Evolutionary conservation across 2,329 filamentous ascomycete genomes (phyloP).

Genomic region (Fusarium sp.): DNA sequence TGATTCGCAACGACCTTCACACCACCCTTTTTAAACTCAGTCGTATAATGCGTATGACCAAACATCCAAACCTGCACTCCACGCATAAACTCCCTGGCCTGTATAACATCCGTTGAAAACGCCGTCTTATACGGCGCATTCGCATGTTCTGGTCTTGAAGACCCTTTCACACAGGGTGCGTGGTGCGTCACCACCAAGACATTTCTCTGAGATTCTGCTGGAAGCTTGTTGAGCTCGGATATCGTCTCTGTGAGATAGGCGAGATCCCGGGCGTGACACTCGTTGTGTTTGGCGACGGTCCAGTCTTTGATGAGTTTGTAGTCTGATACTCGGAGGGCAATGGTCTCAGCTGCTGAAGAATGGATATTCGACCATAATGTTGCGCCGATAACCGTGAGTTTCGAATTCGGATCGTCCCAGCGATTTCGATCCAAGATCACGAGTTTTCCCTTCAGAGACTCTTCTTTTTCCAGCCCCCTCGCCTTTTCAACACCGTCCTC

Average conservation of each 20-base stretch:
- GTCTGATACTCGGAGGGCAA: conserved; percentile 61
- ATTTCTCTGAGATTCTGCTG: conserved; percentile 18
- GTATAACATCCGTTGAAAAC: conserved; percentile 62
- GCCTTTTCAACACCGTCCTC: conserved; percentile 52
- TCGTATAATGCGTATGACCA: conserved; percentile 61
- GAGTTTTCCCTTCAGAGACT: conserved; percentile 50
- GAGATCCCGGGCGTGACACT: conserved; percentile 57
- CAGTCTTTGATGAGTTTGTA: conserved; percentile 64
- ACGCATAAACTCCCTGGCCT: conserved; percentile 43
- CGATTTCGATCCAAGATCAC: conserved; percentile 56
- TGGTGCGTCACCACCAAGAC: conserved; percentile 68
- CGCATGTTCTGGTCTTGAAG: conserved; percentile 60
- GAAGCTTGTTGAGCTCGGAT: conserved; percentile 34
- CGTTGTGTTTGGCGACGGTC: conserved; percentile 61
- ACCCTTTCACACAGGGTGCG: conserved; percentile 61
- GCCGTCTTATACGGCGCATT: conserved; percentile 59
- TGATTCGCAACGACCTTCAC: conserved; percentile 58
- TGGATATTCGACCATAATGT: conserved; percentile 67
- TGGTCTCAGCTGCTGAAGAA: conserved; percentile 48
- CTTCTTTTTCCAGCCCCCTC: conserved; percentile 51
- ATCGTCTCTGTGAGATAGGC: conserved; percentile 60
- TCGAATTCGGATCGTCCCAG: conserved; percentile 53
- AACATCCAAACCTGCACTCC: conserved; percentile 56
- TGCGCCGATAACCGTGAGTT: conserved; percentile 65
- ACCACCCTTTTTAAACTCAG: conserved; percentile 47